Conservation (phyloP, 371 early-diverging fungal genomes). For the Saksenaea oblongispora region DNA sequence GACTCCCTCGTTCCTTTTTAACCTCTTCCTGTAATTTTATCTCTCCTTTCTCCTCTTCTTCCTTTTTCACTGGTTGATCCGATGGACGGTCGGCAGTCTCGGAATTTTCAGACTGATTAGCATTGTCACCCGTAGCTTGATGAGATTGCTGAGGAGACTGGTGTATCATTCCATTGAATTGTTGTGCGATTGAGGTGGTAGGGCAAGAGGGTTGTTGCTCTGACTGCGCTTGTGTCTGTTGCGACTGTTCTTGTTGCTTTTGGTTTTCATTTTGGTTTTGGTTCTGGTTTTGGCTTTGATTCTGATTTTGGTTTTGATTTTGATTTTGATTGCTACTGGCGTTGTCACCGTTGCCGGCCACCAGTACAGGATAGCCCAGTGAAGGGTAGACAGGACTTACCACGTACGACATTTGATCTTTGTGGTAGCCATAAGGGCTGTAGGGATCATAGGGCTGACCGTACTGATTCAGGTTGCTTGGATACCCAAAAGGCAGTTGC, state of each 20-base stretch:
- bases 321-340: constrained; percentile 6
- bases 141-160: constrained; percentile 6
- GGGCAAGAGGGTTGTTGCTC: constrained; percentile 10
- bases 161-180: constrained; percentile 4
- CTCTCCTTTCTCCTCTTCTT: not conserved
- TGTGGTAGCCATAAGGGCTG: constrained; percentile 24
- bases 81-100: not conserved
- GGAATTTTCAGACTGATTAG: not conserved
- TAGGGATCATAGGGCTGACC: constrained; percentile 34
- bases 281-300: not conserved
- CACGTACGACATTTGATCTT: constrained; percentile 26
- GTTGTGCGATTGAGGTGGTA: not conserved
- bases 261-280: constrained; percentile 9
- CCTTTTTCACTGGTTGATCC: constrained; percentile 1
- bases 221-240: constrained; percentile 5
- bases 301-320: constrained; percentile 6
- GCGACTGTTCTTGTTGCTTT: constrained; percentile 13
- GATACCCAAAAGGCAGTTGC: constrained; percentile 23
- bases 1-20: constrained; percentile 5
- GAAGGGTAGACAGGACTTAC: constrained; percentile 32
- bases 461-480: constrained; percentile 26
- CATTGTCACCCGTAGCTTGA: not conserved
- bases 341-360: constrained; percentile 20
- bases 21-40: not conserved
- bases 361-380: constrained; percentile 27